Evolutionary conservation across 1,139 yeast genomes (phyloP).

Genomic region (Taphrina deformans): DNA sequence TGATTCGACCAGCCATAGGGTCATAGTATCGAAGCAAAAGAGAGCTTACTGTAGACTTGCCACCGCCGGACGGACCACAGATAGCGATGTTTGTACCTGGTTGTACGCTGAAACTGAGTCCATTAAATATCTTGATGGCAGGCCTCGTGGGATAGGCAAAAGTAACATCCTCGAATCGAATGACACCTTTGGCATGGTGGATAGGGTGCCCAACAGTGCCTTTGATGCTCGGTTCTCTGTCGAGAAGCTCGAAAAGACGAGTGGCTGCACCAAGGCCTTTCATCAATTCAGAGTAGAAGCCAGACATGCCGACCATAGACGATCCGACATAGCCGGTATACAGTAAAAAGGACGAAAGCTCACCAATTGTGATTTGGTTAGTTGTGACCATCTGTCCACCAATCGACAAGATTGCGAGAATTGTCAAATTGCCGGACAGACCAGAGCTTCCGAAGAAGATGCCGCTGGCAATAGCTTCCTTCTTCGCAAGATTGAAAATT

Average conservation of each 20-base stretch:
- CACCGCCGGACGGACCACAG: slow-evolving; percentile 96
- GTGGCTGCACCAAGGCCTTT: slow-evolving; percentile 97
- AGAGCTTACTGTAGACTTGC: slow-evolving; percentile 80
- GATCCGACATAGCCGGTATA: slow-evolving; percentile 91
- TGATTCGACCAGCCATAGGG: slow-evolving; percentile 64
- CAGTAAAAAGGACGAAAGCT: slow-evolving; percentile 86
- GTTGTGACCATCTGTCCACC: slow-evolving; percentile 76
- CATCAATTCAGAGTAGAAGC: slow-evolving; percentile 89
- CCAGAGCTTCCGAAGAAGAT: slow-evolving; percentile 77
- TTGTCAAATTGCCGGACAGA: slow-evolving; percentile 75
- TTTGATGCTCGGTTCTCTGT: slow-evolving; percentile 67
- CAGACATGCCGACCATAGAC: slow-evolving; percentile 84
- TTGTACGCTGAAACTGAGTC: slow-evolving; percentile 64
- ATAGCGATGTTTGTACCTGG: slow-evolving; percentile 88
- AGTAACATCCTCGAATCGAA: slow-evolving; percentile 63
- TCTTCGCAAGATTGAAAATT: slow-evolving; percentile 71
- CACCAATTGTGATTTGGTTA: slow-evolving; percentile 79
- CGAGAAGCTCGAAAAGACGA: slow-evolving; percentile 81
- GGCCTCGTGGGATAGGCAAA: slow-evolving; percentile 90
- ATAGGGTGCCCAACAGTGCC: slow-evolving; percentile 56
- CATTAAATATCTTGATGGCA: slow-evolving; percentile 64
- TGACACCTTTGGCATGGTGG: slow-evolving; percentile 50
- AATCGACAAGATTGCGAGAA: slow-evolving; percentile 70
- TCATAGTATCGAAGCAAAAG: slow-evolving; percentile 78
- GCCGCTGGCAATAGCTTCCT: slow-evolving; percentile 61